A percentile compares a stretch with the other conserved stretches of the same genome.
Conservation (phyloP, 2,329 filamentous ascomycete species). For the Ceratocystis alfenasii region DNA sequence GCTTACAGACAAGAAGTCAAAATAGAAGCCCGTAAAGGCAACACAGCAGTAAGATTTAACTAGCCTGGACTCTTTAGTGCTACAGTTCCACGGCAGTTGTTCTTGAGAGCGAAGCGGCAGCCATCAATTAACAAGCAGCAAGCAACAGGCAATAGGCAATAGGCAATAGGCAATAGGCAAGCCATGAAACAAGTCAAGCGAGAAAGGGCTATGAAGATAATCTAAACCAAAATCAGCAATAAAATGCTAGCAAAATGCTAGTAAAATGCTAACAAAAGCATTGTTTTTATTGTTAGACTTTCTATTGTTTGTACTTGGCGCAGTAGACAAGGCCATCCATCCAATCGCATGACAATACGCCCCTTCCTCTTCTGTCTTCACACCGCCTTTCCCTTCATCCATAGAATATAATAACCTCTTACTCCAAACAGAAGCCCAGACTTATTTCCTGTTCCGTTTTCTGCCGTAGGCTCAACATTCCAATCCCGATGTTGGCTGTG, state of each 20-base stretch:
- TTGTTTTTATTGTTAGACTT: background rate
- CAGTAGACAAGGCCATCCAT: background rate
- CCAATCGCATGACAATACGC: background rate
- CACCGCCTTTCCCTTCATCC: slow-evolving; percentile 1
- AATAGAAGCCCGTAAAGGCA: background rate
- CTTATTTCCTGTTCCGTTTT: background rate
- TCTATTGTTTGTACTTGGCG: no score
- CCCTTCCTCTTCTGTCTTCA: background rate
- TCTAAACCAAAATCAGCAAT: background rate
- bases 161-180: background rate
- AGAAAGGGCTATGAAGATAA: background rate
- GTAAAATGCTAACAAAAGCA: background rate
- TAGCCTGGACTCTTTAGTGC: background rate
- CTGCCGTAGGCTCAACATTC: no score
- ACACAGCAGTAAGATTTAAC: background rate
- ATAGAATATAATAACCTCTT: background rate
- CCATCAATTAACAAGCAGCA: background rate
- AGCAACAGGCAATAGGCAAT: background rate
- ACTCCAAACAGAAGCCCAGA: background rate
- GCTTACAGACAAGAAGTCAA: background rate
- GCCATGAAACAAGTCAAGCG: slow-evolving; percentile 1
- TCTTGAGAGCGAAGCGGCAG: no score
- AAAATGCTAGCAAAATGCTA: no score
- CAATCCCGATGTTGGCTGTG: background rate
- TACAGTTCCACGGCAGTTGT: no score